Conservation (phyloP, 345 rosid species). For the Angophora floribunda region DNA sequence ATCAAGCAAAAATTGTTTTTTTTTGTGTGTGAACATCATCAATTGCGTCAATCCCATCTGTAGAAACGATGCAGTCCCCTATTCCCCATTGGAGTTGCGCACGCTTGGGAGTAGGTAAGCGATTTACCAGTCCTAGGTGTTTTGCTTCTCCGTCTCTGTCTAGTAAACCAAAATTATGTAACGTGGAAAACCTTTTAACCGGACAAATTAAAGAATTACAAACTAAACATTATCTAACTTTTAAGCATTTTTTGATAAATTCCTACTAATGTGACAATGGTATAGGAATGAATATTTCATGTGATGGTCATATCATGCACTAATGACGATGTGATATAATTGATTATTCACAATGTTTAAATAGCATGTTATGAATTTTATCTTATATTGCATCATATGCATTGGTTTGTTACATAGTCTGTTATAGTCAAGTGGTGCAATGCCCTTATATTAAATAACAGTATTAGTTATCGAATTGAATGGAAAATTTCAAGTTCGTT, state of each 20-base stretch:
- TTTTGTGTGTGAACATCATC: background rate
- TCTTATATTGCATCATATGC: fast-evolving
- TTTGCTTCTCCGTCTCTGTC: background rate
- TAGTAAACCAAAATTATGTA: background rate
- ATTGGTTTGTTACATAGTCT: background rate
- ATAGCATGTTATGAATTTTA: fast-evolving
- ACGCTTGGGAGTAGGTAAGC: background rate
- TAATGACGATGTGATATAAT: no score
- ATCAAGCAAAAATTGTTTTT: no score
- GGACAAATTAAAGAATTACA: background rate
- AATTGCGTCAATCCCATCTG: background rate
- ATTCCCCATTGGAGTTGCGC: background rate
- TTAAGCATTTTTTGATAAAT: background rate
- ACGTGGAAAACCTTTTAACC: background rate
- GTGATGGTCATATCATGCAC: no score
- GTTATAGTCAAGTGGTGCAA: fast-evolving
- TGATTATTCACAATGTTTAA: background rate
- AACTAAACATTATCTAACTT: background rate
- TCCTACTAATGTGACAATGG: background rate
- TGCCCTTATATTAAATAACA: background rate
- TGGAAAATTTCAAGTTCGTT: no score
- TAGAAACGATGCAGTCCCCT: background rate
- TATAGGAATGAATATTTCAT: fast-evolving
- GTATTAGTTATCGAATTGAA: background rate
- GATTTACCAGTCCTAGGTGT: fast-evolving